phyloP scores from a whole-genome alignment of 2,329 filamentous ascomycete genomes.

The Trichothecium sympodiale region DNA sequence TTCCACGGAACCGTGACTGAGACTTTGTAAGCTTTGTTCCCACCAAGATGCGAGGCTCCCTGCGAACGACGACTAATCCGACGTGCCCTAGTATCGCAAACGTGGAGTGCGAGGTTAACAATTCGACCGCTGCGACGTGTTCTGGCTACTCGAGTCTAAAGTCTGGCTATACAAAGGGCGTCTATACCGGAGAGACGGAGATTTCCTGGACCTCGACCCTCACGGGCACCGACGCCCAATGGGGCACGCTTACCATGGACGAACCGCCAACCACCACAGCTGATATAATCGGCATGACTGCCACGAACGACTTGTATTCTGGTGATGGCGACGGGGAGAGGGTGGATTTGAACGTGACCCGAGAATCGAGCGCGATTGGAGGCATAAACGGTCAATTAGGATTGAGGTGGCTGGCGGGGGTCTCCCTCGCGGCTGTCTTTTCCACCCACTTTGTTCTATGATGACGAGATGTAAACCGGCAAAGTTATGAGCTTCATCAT shows the following conservation, averaged over 20 bases:
- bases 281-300: constrained; percentile 14
- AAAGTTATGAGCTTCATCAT: no score
- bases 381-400: background rate
- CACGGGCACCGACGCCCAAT: constrained; percentile 27
- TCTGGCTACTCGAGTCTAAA: constrained; percentile 36
- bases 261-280: constrained; percentile 21
- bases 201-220: constrained; percentile 34
- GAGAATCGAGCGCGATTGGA: constrained; percentile 4
- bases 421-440: no score
- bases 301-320: constrained; percentile 3
- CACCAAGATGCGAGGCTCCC: background rate
- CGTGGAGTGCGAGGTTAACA: constrained; percentile 29
- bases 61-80: background rate
- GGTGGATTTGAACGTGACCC: constrained; percentile 6
- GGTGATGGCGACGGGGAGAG: constrained; percentile 1
- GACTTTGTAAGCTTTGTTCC: constrained; percentile 24
- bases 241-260: constrained; percentile 32
- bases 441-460: no score
- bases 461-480: no score
- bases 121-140: constrained; percentile 32
- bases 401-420: no score
- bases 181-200: constrained; percentile 29
- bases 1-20: constrained; percentile 32
- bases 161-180: constrained; percentile 24
- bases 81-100: constrained; percentile 2